Base-by-base conservation (phyloP, 495 filamentous ascomycete species). In the Lophiotrema nucula region DNA sequence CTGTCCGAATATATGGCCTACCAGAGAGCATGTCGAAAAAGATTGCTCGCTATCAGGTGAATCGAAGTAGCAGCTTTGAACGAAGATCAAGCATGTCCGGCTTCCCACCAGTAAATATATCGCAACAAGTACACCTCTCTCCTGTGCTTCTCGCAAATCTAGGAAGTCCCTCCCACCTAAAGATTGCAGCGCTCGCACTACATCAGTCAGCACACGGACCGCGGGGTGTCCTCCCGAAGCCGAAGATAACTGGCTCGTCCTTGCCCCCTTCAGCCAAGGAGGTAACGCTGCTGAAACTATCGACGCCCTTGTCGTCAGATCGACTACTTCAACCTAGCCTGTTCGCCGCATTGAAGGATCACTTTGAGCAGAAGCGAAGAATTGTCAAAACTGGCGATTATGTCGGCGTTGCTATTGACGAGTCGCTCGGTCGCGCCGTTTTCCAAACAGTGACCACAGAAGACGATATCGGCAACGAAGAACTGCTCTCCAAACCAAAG, bases 121-220 rank as follows among this genome's bases (percentile, higher is more conserved):
- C 80, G 3, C 81, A 85, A 12, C 79, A 81, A 0, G 89, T 84
- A 1, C 93, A 90, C 66, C 73, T 95, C 26, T 92, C 92, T 2
- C 93, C 93, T 0, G 75, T 97, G 16, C 76, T 97, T 45, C 81
- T 97, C 2, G 83, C 87, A 44, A 97, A 97, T 62, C 77, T 98
- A 28, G 83, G 87, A 1, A 80, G 79, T 43, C 81, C 88, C 0
- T 82, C 83, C n/a, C 88, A 90, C 63, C 76, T 96, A 15, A 60
- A 53, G 38, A 62, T 74, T 10, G 49, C 69, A 5, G 50, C 64
- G 21, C 51, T 74, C 19, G 18, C 58, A 22, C 13, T 65, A 11
- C 56, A 45, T 27, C 67, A 65, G 37, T 37, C 48, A 3, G 54
- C 58, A 12, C 55, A 60, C 15, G 18, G 53, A 13, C 54, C 59